These are phyloP conservation scores for Puccinia coronata DNA, from an alignment of 1,284 basidiomycete species.

Conservation along the genomic window DNA sequence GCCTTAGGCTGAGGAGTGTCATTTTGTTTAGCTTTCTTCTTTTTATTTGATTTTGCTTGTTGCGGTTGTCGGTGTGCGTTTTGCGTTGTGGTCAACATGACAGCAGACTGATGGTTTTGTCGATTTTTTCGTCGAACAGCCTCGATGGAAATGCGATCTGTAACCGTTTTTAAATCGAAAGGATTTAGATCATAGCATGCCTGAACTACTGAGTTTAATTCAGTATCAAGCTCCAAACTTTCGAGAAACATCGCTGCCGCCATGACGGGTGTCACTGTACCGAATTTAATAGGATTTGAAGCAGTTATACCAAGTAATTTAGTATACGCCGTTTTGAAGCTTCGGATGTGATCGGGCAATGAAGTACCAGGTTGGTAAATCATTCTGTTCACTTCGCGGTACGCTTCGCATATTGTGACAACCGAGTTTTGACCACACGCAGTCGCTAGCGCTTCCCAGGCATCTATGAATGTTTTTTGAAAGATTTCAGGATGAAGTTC, in stretches of 20 bases:
- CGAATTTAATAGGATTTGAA: background rate
- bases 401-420: background rate
- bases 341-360: background rate
- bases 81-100: background rate
- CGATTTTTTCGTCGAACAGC: background rate
- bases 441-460: background rate
- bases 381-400: background rate
- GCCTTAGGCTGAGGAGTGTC: background rate
- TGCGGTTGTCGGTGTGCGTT: too few species aligned
- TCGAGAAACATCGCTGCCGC: conserved; percentile 8
- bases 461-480: background rate
- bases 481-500: background rate
- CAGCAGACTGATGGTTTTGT: background rate
- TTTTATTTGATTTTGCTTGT: background rate
- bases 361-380: background rate
- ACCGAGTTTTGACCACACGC: background rate
- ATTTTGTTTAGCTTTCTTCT: background rate
- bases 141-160: background rate
- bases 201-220: background rate
- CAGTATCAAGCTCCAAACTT: background rate
- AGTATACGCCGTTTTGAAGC: background rate
- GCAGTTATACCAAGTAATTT: background rate
- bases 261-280: background rate
- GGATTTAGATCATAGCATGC: conserved; percentile 7
- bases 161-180: conserved; percentile 3